Conservation (phyloP, 176 grass and related monocot species). For the Phoenix roebelenii region DNA sequence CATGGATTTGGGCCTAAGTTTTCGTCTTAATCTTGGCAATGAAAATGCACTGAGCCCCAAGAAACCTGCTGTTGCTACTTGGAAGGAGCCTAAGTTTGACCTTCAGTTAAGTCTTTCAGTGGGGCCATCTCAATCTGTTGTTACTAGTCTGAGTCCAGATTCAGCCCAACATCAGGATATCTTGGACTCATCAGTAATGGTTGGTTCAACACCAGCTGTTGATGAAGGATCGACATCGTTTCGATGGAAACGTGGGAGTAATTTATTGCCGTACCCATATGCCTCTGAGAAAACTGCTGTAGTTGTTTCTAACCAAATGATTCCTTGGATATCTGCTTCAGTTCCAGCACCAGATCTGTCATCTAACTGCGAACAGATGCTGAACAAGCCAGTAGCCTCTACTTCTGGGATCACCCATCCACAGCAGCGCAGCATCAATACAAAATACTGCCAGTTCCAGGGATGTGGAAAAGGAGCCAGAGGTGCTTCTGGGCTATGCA, state of each 20-base stretch:
- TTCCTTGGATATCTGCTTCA: neutral
- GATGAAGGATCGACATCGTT: constrained; percentile 18
- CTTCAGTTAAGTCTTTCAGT: constrained; percentile 21
- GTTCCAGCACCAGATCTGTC: neutral
- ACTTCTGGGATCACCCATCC: neutral
- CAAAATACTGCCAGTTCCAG: neutral
- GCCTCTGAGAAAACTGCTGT: neutral
- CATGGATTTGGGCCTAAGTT: constrained; percentile 19
- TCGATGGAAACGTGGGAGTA: constrained; percentile 5
- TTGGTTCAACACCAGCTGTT: neutral
- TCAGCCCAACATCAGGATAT: neutral
- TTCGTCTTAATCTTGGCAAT: constrained; percentile 18
- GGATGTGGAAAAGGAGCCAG: constrained; percentile 11
- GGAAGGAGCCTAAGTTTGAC: constrained; percentile 11
- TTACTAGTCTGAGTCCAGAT: constrained; percentile 4
- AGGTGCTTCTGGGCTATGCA: constrained; percentile 13
- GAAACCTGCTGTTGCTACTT: constrained; percentile 10
- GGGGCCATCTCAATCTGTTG: constrained; percentile 10
- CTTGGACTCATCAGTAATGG: constrained; percentile 1
- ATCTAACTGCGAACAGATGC: neutral
- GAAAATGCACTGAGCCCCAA: constrained; percentile 7
- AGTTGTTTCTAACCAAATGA: neutral
- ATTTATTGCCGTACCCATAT: neutral
- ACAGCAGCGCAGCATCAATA: constrained; percentile 4
- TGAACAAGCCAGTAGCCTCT: neutral